Base-by-base conservation (phyloP, 345 rosid species). In the Sisymbrium altissimum region DNA sequence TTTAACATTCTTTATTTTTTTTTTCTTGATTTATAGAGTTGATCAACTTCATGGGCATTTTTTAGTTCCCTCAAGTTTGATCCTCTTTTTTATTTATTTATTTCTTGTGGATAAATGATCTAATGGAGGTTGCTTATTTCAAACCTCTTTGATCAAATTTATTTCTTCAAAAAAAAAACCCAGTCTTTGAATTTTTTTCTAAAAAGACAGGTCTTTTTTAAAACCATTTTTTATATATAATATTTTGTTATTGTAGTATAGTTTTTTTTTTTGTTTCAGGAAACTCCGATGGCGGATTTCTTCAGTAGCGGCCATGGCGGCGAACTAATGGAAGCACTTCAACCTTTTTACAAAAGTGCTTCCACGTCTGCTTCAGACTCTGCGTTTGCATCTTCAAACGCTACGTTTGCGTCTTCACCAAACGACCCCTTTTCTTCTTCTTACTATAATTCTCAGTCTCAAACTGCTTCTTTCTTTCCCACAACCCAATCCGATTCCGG, bases 301-400 rank as follows among this genome's bases (percentile, higher is more conserved):
- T 84, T 81, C 76, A 70, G 82, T 64, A 81, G 74, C 43, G 36
- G 79, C 30, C 66, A 77, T 50, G 86, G 88, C 3, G 85, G 88
- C 71, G 98, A 91, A 78, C 74, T 94, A 5, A 91, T 94, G 98
- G 98, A 88, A 78, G 98, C 97, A 61, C 97, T 89, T 70, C 82
- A 78, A 76, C 97, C 97, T 88, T 90, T 88, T 87, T 84, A 88
- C 80, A 88, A 84, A 80, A 83, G 87, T 80, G 81, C 50, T 71
- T 72, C 81, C 48, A 35, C 68, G 25, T 58, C 68, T 58, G 25
- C 55, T 29, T 57, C 68, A 77, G 66, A 76, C 23, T 50, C 71
- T 64, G 30, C 78, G 35, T 57, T 69, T 52, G 60, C 68, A 33
- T 56, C 71, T 54, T 60, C 68, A 71, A 38, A 48, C 52, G 18